Base-by-base conservation (phyloP, 441 rosid genomes). In the Brassica hybrid region DNA sequence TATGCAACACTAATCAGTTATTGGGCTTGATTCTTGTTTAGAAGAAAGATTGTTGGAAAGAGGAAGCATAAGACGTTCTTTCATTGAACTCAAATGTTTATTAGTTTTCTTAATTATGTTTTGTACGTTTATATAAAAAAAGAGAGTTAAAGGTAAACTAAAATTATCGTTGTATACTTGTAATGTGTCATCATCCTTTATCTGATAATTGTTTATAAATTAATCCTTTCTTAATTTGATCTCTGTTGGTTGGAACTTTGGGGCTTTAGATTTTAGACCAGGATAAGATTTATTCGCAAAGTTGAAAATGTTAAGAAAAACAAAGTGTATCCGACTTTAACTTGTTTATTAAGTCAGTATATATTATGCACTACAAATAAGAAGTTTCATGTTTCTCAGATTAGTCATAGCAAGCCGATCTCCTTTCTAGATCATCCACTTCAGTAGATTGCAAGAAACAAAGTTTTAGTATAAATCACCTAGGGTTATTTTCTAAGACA, bases 331-430 rank as follows among this genome's bases (percentile, higher is more conserved):
- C 67, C 58, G n/a, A 13, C 6, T 27, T 13, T 27, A 73, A 58
- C 48, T 11, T 16, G 32, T 43, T 38, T 66, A 57, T 68, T 16
- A 67, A 21, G 21, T 67, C 3, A 34, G 68, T 68, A 13, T 14
- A 3, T 38, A 38, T 38, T 10, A 38, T 38, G 45, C 45, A 38
- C 23, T 71, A 45, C 56, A 43, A 59, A 16, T 43, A 43, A 12
- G 14, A 43, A 43, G 2, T 43, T 43, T 43, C 50, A 43, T 43
- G 5, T 12, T 43, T 43, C 50, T 43, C 50, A 10, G 13, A 10
- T 41, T 41, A 41, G 45, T 41, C 98, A 87, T 48, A 94, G 91
- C 94, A 88, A 58, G 97, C 97, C 86, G 92, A 66, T 75, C 98
- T 88, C 84, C 88, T 92, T 67, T 92, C 96, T 9, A 94, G 54